Evolutionary conservation across 2,329 filamentous ascomycete species (phyloP), one percentile per base, ranked within the genome.

Genomic region (Neonectria hederae): DNA sequence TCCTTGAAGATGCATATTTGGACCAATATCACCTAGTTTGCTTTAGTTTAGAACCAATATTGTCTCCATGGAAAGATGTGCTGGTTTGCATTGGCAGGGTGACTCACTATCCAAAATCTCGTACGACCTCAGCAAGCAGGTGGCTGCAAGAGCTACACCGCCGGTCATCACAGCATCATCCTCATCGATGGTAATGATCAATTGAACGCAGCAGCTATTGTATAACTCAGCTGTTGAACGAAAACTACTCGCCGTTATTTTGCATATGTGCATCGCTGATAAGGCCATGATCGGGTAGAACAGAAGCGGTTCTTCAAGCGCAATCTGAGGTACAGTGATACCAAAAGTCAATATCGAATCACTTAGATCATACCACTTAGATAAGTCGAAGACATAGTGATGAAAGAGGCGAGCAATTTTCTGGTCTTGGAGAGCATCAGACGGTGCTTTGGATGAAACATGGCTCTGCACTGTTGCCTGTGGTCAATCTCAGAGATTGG

Each of bases 321-420:
- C 79, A 9, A 76, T 61, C 5, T 66, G 55, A 0, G 82, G 78
- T 0, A 84, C 76, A 0, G 70, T 43, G 4, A 69, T 76, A 6
- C 69, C 73, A 35, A 84, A 84, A 4, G 73, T 67, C 0, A 69
- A 72, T 2, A 68, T 55, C 1, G 72, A 60, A 59, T 84, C 82
- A 49, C 80, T 82, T 8, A 85, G 76, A 54, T 85, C 82, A 66
- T 84, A 84, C 83, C 83, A 84, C 2, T 74, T 70, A 1, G 83
- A 81, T 19, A 84, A 70, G 40, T 72, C 59, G 1, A 66, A 62
- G 9, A 79, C 76, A 66, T 84, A 84, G 58, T 78, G 76, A 45
- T 77, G 74, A 48, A 83, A 83, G 14, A 81, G 71, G 7, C 63
- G 69, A 2, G 79, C 74, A 11, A 80, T 71, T 3, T 73, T 71